Evolutionary conservation across 1,284 basidiomycete species (phyloP).

Genomic region (Naganishia albida): DNA sequence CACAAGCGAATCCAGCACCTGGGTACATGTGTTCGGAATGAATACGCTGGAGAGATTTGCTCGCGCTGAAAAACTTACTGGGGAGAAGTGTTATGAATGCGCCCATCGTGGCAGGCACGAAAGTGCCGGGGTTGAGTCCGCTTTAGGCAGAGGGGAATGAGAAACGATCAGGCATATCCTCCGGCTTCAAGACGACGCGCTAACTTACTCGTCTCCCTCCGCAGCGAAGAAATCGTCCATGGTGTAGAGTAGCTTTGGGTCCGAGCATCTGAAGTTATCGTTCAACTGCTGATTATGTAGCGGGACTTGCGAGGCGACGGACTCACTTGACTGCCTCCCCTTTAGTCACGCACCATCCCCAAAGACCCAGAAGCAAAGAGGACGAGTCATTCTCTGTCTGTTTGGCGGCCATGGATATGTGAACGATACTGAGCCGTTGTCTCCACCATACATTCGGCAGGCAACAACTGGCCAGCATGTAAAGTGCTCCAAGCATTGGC

Average conservation of each 20-base stretch:
- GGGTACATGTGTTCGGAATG: background rate
- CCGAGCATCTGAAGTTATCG: background rate
- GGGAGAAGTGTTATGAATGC: conserved; percentile 15
- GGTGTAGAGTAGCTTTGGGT: conserved; percentile 10
- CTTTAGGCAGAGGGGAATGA: no score
- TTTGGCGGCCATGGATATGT: background rate
- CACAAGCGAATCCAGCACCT: conserved; percentile 2
- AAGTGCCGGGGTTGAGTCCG: background rate
- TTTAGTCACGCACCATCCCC: conserved; percentile 13
- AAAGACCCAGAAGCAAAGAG: background rate
- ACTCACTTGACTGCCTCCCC: background rate
- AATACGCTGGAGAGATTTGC: no score
- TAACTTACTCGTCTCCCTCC: background rate
- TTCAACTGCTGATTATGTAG: no score
- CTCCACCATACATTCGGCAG: conserved; percentile 19
- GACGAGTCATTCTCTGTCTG: background rate
- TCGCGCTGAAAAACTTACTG: background rate
- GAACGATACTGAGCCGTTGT: conserved; percentile 20
- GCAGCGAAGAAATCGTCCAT: conserved; percentile 15
- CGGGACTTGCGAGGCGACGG: no score
- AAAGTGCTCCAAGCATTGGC: conserved; percentile 2
- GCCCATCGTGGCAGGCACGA: conserved; percentile 8
- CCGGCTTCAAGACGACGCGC: background rate
- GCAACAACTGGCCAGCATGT: conserved; percentile 19
- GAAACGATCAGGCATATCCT: background rate